Conservation (phyloP, 495 filamentous ascomycete species). For the Penicillium pulvis region DNA sequence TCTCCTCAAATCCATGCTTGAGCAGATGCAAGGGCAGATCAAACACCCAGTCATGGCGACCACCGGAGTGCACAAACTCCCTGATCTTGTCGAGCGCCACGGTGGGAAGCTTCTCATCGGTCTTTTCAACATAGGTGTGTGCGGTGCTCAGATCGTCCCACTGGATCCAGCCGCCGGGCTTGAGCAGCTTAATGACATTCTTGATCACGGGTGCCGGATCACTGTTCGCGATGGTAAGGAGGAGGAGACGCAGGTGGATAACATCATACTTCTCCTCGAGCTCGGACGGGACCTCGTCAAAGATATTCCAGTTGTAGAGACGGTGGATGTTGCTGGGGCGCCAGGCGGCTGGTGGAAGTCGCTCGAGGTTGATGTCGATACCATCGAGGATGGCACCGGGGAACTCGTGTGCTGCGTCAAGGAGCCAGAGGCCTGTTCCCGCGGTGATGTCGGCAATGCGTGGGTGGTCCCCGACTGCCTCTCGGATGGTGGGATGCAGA, state of each 20-base stretch:
- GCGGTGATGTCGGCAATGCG: slow-evolving; percentile 25
- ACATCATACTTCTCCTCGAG: slow-evolving; percentile 35
- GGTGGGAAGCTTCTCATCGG: slow-evolving; percentile 1
- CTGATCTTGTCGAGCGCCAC: slow-evolving; percentile 17
- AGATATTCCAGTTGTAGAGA: slow-evolving; percentile 31
- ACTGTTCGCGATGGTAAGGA: slow-evolving; percentile 27
- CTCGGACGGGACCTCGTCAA: slow-evolving; percentile 21
- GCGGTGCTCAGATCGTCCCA: slow-evolving; percentile 34
- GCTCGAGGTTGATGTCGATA: slow-evolving; percentile 30
- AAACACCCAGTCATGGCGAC: slow-evolving; percentile 24
- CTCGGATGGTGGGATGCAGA: slow-evolving; percentile 16
- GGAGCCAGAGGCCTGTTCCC: slow-evolving; percentile 32
- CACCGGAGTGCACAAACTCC: slow-evolving; percentile 14
- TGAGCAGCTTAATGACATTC: slow-evolving; percentile 30
- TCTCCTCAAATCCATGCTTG: slow-evolving; percentile 18
- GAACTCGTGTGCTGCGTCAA: slow-evolving; percentile 24
- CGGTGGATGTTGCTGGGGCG: slow-evolving; percentile 27
- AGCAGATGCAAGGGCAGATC: slow-evolving; percentile 10
- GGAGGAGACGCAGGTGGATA: slow-evolving; percentile 36
- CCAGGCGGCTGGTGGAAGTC: slow-evolving; percentile 24
- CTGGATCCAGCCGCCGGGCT: slow-evolving; percentile 42
- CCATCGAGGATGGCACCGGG: slow-evolving; percentile 22
- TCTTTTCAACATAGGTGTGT: slow-evolving; percentile 14
- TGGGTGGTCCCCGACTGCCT: slow-evolving; percentile 8
- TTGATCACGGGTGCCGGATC: slow-evolving; percentile 21